Base-by-base conservation (phyloP, 495 filamentous ascomycete species). In the Aspergillus panamensis region DNA sequence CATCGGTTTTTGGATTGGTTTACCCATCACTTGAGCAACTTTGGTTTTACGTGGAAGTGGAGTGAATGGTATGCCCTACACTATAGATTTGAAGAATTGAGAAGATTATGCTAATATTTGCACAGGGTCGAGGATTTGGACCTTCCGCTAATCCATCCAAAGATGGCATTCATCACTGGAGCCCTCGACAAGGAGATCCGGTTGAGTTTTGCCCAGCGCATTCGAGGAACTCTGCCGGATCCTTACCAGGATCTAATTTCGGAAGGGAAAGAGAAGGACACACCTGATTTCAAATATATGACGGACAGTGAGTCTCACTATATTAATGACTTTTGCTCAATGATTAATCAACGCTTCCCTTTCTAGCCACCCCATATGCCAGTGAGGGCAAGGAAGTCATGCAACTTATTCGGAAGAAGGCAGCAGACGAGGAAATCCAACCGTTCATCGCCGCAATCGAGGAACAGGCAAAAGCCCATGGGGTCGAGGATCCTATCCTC, bases 41-140 rank as follows among this genome's bases (percentile, higher is more conserved):
- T 97, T 65, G 94, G 96, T 39, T 99, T 97, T 65, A 94, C 95
- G 3, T 99, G 94, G 94, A 97, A 97, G 74, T 99, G 94, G 94
- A 87, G 87, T 17, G 94, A 99, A 75, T 99, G 94, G 94, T 86
- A 67, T 70, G 80, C 70, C 29, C 32, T 33, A 58, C 59, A 1
- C 16, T 19, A 3, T 45, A n/a, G n/a, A n/a, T n/a, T n/a, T n/a
- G n/a, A n/a, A n/a, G n/a, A n/a, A n/a, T n/a, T n/a, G n/a, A n/a
- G n/a, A n/a, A n/a, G n/a, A n/a, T n/a, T n/a, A n/a, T 10, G 16
- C 42, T 45, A 20, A 45, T 63, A 55, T 48, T 44, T 7, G 16
- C 12, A 42, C 47, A 87, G 84, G 84, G 82, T 88, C 55, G 91
- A 95, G 39, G 91, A 97, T 72, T 81, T 96, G 16, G 82, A 84